Conservation (phyloP, 2,329 filamentous ascomycete genomes). For the Lasiodiplodia theobromae region DNA sequence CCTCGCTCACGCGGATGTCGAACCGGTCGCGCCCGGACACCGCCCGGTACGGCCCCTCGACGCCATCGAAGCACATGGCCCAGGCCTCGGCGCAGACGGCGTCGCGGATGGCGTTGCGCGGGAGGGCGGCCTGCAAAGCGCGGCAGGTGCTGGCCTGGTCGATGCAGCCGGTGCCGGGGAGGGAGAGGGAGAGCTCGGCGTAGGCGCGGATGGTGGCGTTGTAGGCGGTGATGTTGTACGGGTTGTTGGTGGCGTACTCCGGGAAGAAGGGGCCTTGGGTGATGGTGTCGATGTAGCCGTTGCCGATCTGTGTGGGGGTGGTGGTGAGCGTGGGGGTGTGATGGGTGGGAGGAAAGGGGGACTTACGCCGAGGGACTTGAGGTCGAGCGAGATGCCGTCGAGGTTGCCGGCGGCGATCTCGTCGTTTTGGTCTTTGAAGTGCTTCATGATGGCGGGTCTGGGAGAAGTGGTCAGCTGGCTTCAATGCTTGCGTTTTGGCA, state of each 20-base stretch:
- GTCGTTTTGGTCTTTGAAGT: constrained; percentile 64
- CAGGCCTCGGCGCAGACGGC: constrained; percentile 37
- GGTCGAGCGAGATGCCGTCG: constrained; percentile 58
- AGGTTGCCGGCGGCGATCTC: constrained; percentile 57
- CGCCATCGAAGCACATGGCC: constrained; percentile 49
- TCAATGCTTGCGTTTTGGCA: too few species aligned
- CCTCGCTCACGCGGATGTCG: constrained; percentile 59
- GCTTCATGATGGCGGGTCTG: constrained; percentile 61
- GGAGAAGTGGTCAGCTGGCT: constrained; percentile 38
- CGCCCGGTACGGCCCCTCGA: constrained; percentile 32
- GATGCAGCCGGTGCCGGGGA: constrained; percentile 59
- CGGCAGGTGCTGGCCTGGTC: constrained; percentile 59
- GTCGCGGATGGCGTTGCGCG: not conserved
- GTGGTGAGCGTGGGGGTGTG: too few species aligned
- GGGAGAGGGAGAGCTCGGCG: constrained; percentile 53
- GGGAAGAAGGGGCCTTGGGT: constrained; percentile 57
- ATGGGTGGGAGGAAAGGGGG: not conserved
- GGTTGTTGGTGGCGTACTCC: constrained; percentile 61
- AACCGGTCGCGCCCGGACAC: constrained; percentile 58
- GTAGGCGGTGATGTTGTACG: constrained; percentile 59
- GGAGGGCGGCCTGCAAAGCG: constrained; percentile 50
- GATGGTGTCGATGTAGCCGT: constrained; percentile 61
- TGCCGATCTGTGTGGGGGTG: constrained; percentile 50
- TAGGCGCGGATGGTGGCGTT: constrained; percentile 55
- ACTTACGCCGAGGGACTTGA: constrained; percentile 62